phyloP scores from a whole-genome alignment of 169 alveolate genomes.

The Theileria sp. region DNA sequence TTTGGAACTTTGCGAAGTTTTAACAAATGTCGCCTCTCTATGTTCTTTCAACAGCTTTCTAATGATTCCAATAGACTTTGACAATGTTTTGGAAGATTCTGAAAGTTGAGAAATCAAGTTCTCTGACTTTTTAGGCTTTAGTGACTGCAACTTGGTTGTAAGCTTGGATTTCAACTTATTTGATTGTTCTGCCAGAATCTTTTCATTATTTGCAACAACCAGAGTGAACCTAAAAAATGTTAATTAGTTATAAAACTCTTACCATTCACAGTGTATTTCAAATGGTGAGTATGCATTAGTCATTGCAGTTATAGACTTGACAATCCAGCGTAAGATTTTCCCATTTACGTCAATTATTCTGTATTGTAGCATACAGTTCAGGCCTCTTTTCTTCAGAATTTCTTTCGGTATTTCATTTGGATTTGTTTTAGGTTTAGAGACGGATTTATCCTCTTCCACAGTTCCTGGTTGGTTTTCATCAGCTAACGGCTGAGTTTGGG shows the following conservation, averaged over 20 bases:
- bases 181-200: conserved; percentile 12
- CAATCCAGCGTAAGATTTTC: conserved; percentile 60
- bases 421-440: not conserved
- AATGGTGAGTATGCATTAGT: conserved; percentile 58
- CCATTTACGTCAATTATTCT: conserved; percentile 40
- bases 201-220: conserved; percentile 52
- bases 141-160: conserved; percentile 16
- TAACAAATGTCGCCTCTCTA: not conserved
- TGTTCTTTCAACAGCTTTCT: conserved; percentile 45
- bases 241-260: not conserved
- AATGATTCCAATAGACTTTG: conserved; percentile 29
- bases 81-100: conserved; percentile 28
- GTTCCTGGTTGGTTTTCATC: not conserved
- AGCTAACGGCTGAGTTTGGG: not conserved
- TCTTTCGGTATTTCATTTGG: not conserved
- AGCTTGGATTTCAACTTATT: conserved; percentile 7
- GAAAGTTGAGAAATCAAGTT: conserved; percentile 19
- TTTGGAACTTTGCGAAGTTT: not conserved
- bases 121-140: conserved; percentile 13
- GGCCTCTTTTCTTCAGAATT: conserved; percentile 37
- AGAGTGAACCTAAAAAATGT: conserved; percentile 12
- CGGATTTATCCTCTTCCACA: not conserved
- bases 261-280: conserved; percentile 51
- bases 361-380: conserved; percentile 31
- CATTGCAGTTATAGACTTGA: conserved; percentile 28